Percentiles rank a stretch among this genome's conserved stretches.
These are phyloP conservation scores for Chalaropsis ovoidea DNA, from an alignment of 2,329 filamentous ascomycete genomes.

Conservation along the genomic window DNA sequence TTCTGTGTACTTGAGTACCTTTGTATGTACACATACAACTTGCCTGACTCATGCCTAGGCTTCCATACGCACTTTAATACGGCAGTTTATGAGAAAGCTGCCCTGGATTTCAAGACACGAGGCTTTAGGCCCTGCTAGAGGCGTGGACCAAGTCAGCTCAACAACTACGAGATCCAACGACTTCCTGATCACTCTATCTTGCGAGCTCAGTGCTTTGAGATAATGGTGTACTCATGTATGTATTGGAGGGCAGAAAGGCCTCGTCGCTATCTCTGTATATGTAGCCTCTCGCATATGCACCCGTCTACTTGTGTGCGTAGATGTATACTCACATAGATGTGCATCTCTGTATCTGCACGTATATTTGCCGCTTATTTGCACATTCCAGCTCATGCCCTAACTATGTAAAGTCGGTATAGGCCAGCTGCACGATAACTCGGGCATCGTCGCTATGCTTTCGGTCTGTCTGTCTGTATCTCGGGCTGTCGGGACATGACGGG, in stretches of 20 bases:
- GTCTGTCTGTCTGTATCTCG: no score
- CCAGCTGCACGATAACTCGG: background rate
- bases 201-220: no score
- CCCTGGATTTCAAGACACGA: background rate
- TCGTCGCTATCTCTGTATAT: background rate
- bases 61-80: background rate
- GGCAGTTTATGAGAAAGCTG: background rate
- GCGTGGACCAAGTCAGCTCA: background rate
- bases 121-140: background rate
- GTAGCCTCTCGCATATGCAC: background rate
- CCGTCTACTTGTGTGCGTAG: background rate
- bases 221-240: no score
- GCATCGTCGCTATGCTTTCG: background rate
- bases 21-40: no score
- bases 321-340: background rate
- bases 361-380: background rate
- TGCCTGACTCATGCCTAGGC: background rate
- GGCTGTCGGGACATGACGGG: no score
- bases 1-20: no score
- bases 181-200: no score
- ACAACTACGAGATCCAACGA: background rate
- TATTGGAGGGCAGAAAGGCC: no score
- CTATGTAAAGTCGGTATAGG: slow-evolving; percentile 1
- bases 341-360: background rate
- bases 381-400: slow-evolving; percentile 5